phyloP scores from a whole-genome alignment of 108 stramenopile genomes.

The Cyclotella baltica region DNA sequence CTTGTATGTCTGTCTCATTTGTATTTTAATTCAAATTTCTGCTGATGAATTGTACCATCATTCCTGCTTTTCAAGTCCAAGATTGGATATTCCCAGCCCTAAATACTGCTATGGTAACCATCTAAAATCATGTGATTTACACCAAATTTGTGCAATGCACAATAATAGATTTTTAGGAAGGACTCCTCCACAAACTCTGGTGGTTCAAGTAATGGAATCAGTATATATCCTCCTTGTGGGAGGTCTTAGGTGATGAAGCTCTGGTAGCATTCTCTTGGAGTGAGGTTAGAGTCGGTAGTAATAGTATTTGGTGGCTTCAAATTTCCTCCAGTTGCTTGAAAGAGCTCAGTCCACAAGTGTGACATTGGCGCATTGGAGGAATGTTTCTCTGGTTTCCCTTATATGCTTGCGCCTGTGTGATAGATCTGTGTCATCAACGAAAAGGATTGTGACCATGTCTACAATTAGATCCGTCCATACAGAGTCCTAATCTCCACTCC shows the following conservation, averaged over 20 bases:
- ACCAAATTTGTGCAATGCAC: neutral
- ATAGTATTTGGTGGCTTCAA: conserved; percentile 13
- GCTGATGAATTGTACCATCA: neutral
- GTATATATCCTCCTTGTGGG: neutral
- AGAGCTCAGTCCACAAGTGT: conserved; percentile 8
- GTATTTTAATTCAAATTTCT: neutral
- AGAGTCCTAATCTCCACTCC: neutral
- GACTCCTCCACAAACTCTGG: neutral
- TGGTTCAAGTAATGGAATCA: neutral
- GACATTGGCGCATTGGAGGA: neutral
- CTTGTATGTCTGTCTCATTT: neutral
- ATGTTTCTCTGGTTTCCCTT: neutral
- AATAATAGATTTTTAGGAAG: neutral
- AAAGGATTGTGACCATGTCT: neutral
- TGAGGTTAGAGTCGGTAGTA: neutral
- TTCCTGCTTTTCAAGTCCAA: neutral
- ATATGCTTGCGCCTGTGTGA: neutral
- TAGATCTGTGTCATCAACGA: conserved; percentile 18
- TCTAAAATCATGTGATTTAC: neutral
- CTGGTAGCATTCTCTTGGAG: neutral
- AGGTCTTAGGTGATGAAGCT: neutral
- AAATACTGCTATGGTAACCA: neutral
- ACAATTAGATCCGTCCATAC: neutral
- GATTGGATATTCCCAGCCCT: conserved; percentile 15
- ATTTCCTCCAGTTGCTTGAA: conserved; percentile 14